Evolutionary conservation across 768 basidiomycete species (phyloP).

Genomic region (Suillus spraguei): DNA sequence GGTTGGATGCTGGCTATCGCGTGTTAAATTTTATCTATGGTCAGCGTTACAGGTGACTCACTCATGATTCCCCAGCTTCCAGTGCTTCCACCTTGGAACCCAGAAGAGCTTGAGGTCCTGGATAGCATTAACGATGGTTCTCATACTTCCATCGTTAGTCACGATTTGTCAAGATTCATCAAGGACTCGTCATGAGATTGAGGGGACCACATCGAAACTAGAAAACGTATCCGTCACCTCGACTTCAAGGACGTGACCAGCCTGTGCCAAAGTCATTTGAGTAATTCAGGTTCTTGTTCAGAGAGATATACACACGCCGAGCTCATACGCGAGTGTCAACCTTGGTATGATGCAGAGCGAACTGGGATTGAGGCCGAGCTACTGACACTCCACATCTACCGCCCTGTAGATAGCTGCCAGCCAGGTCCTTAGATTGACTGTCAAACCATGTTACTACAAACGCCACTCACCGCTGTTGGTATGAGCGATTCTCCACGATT

Average conservation of each 20-base stretch:
- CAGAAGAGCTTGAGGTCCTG: constrained; percentile 52
- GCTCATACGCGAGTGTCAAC: constrained; percentile 43
- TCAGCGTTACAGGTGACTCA: constrained; percentile 12
- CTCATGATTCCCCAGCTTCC: constrained; percentile 52
- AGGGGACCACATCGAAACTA: not conserved
- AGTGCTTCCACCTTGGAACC: constrained; percentile 51
- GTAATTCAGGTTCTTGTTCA: not conserved
- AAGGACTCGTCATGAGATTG: not conserved
- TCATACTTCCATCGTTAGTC: constrained; percentile 40
- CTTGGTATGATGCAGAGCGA: constrained; percentile 9
- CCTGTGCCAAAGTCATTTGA: constrained; percentile 30
- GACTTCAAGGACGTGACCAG: constrained; percentile 49
- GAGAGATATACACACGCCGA: constrained; percentile 33
- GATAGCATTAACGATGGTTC: constrained; percentile 38
- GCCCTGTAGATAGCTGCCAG: constrained; percentile 53
- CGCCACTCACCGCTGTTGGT: not conserved
- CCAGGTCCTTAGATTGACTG: constrained; percentile 18
- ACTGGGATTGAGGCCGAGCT: not conserved
- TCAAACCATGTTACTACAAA: not conserved
- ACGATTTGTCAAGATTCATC: constrained; percentile 38
- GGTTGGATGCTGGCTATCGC: constrained; percentile 15
- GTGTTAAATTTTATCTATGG: not conserved
- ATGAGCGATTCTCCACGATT: not conserved
- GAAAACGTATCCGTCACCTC: constrained; percentile 14
- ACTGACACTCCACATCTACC: constrained; percentile 45